A percentile compares a stretch with the other conserved stretches of the same genome.
phyloP scores from a whole-genome alignment of 208 protist species.

The Leishmania aethiopica region DNA sequence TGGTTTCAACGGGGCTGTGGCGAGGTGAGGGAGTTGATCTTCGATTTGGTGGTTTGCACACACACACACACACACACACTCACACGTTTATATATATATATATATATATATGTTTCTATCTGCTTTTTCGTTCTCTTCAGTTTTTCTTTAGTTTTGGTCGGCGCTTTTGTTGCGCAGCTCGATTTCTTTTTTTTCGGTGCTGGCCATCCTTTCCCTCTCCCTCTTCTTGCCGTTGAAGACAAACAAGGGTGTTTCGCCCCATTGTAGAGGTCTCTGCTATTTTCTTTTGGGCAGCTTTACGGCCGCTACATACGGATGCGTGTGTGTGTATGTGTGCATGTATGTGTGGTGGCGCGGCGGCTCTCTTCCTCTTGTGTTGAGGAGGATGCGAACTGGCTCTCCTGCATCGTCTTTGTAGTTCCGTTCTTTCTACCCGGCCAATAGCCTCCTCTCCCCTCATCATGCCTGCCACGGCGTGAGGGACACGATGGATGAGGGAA shows the following conservation, averaged over 20 bases:
- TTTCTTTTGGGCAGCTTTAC: background rate
- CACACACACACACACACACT: too few relatives aligned
- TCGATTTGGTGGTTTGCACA: too few relatives aligned
- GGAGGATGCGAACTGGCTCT: too few relatives aligned
- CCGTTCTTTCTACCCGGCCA: too few relatives aligned
- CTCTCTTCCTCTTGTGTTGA: background rate
- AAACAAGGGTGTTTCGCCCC: background rate
- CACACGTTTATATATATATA: too few relatives aligned
- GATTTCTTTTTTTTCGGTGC: background rate
- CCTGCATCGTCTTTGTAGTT: too few relatives aligned
- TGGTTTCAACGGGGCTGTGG: too few relatives aligned
- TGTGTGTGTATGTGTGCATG: background rate
- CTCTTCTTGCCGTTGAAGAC: background rate
- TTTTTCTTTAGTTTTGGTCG: background rate
- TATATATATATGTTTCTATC: background rate
- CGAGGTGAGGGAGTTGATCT: too few relatives aligned
- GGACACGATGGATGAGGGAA: too few relatives aligned
- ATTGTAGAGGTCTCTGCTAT: background rate
- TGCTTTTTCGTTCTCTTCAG: background rate
- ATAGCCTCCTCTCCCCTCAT: too few relatives aligned
- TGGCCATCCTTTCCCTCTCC: background rate
- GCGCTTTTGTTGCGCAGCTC: too few relatives aligned
- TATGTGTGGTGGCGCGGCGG: background rate
- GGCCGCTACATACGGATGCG: background rate
- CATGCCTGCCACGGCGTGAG: too few relatives aligned